Conservation (phyloP, 2,329 filamentous ascomycete genomes). For the Podosphaera fusca region DNA sequence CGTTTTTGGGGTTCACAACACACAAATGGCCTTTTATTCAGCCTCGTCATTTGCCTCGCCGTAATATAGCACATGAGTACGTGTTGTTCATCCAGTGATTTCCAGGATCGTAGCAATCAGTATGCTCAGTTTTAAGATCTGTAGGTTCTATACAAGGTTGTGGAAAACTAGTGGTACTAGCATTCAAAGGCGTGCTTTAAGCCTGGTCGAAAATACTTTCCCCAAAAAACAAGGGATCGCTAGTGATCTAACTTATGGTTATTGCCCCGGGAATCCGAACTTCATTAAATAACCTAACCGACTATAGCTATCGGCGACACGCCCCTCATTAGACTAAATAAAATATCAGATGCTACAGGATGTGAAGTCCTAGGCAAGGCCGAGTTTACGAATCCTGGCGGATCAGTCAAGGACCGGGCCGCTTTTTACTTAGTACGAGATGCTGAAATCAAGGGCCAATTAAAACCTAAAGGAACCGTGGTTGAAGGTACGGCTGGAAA, state of each 20-base stretch:
- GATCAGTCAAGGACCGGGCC: slow-evolving; percentile 87
- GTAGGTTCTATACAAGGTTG: background rate
- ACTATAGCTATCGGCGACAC: slow-evolving; percentile 81
- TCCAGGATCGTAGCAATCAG: background rate
- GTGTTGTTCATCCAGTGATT: no score
- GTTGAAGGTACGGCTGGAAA: slow-evolving; percentile 95
- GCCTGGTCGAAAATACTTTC: background rate
- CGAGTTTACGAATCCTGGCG: slow-evolving; percentile 96
- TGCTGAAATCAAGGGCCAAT: slow-evolving; percentile 61
- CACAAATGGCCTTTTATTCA: background rate
- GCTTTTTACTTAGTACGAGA: slow-evolving; percentile 85
- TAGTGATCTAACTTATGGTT: background rate
- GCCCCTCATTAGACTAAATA: slow-evolving; percentile 73
- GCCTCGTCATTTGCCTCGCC: background rate
- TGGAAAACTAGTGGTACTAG: background rate
- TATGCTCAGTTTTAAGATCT: background rate
- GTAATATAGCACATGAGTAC: background rate
- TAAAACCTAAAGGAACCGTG: slow-evolving; percentile 73
- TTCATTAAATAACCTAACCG: background rate
- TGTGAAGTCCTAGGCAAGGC: slow-evolving; percentile 92
- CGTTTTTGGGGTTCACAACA: background rate
- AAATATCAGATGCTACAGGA: slow-evolving; percentile 69
- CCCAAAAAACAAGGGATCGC: background rate
- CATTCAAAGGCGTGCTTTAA: background rate
- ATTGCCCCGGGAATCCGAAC: background rate